Evolutionary conservation across 805 yeast species (phyloP).

Genomic region (Candida khao-thaluensis): DNA sequence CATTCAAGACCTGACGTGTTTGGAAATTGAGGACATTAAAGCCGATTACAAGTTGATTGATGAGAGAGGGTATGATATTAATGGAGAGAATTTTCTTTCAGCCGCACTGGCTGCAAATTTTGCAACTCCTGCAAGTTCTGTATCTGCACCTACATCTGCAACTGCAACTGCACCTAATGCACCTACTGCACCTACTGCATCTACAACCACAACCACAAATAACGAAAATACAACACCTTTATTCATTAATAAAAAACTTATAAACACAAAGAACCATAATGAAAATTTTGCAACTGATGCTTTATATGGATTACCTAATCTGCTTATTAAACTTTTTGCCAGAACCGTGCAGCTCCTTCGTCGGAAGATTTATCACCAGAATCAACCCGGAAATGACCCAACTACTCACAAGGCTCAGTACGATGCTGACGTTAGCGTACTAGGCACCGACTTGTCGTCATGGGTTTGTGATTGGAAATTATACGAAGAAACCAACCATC

Average conservation of each 20-base stretch:
- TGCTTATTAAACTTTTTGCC: constrained; percentile 68
- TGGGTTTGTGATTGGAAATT: constrained; percentile 82
- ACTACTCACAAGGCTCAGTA: constrained; percentile 1
- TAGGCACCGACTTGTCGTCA: background rate
- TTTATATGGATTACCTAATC: constrained; percentile 80
- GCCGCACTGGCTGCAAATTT: constrained; percentile 9
- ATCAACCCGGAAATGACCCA: constrained; percentile 22
- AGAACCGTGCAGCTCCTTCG: constrained; percentile 69
- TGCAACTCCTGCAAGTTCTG: too few species aligned
- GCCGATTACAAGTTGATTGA: constrained; percentile 19
- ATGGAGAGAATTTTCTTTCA: constrained; percentile 30
- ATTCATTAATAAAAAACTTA: constrained; percentile 41
- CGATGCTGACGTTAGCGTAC: background rate
- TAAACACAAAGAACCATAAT: constrained; percentile 50
- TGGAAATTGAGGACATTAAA: constrained; percentile 33
- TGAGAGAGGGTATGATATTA: constrained; percentile 36
- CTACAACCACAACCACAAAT: background rate
- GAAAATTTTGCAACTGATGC: constrained; percentile 73
- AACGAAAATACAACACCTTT: constrained; percentile 29
- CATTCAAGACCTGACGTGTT: constrained; percentile 73
- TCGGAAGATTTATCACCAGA: constrained; percentile 50
- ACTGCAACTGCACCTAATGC: constrained; percentile 11
- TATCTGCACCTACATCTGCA: too few species aligned
- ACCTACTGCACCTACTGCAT: background rate
- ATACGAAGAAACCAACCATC: constrained; percentile 25